Percentiles rank a stretch among this genome's conserved stretches.
Conservation (phyloP, 1,139 yeast genomes). For the Nakaseomyces delphensis region DNA sequence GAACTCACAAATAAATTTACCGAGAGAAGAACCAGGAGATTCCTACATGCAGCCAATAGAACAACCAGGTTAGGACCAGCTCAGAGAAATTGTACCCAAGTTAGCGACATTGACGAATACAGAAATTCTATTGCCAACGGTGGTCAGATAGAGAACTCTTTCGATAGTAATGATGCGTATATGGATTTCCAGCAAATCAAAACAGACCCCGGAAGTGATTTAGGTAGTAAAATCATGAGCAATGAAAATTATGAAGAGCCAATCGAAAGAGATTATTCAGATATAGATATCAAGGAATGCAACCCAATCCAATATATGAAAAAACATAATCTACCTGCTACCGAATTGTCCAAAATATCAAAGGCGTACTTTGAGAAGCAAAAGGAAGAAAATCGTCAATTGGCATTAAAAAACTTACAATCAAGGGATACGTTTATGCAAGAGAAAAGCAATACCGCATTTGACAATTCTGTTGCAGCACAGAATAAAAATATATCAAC, state of each 20-base stretch:
- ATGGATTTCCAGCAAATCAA: constrained; percentile 2
- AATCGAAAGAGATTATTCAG: constrained; percentile 14
- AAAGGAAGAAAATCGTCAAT: constrained; percentile 28
- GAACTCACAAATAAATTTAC: constrained; percentile 27
- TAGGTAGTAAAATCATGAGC: constrained; percentile 7
- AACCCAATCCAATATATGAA: constrained; percentile 35
- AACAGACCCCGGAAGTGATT: constrained; percentile 6
- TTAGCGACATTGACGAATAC: neutral
- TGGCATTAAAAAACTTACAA: constrained; percentile 12
- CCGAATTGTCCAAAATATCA: constrained; percentile 33
- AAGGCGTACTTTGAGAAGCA: constrained; percentile 33
- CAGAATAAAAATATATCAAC: neutral
- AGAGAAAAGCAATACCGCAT: neutral
- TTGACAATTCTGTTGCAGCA: neutral
- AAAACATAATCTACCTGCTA: constrained; percentile 31
- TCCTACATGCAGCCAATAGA: constrained; percentile 22
- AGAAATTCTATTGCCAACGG: neutral
- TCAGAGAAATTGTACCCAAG: constrained; percentile 26
- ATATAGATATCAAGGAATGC: constrained; percentile 32
- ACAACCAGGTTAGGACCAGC: constrained; percentile 34
- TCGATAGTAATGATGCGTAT: constrained; percentile 2
- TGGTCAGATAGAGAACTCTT: constrained; percentile 4
- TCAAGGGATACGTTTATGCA: neutral
- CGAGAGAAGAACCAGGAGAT: constrained; percentile 30
- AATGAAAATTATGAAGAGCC: constrained; percentile 1